Evolutionary conservation across 1,284 basidiomycete species (phyloP), one percentile per base, ranked within the genome.

Genomic region (Malassezia obtusa): DNA sequence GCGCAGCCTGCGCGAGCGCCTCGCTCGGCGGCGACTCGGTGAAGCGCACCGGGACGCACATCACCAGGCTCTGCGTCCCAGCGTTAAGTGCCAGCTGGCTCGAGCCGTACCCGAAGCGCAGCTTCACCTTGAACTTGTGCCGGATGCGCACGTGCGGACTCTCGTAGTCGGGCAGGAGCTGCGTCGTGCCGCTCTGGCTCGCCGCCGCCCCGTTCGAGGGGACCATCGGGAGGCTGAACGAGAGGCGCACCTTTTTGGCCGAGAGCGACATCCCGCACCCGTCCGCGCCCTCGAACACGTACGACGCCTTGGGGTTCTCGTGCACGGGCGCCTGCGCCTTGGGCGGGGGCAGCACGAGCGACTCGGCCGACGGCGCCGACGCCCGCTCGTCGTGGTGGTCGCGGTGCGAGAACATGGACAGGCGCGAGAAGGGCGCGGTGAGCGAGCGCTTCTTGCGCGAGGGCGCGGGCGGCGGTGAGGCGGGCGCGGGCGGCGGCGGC

Each of bases 121-220:
- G 58, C 54, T 73, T 73, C 45, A 73, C 71, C 45, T 70, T 68
- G 53, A 73, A 63, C 61, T 72, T 71, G 64, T 73, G 71, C 24
- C 69, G 60, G 33, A 72, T 49, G 19, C 69, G 63, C 15, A 67
- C 62, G 44, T 65, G 68, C 0, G 71, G 69, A 39, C 64, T 67
- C 31, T 73, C 71, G 55, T 66, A 73, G 58, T 73, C 71, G 4
- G 71, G 48, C 19, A 72, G 52, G 12, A 73, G 58, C 51, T 65
- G 68, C 11, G 64, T 57, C 17, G 61, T 59, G 10, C 57, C 58
- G 15, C 51, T 47, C 25, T 41, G 57, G 32, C 57, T 51, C n/a
- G 66, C 61, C 19, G 19, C 45, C 2, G 53, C 40, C 11, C 52
- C 36, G 28, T 58, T 53, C 32, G 54, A 60, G 11, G 67, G 57